Base-by-base conservation (phyloP, 768 basidiomycete genomes). In the Boletus subparvulus region DNA sequence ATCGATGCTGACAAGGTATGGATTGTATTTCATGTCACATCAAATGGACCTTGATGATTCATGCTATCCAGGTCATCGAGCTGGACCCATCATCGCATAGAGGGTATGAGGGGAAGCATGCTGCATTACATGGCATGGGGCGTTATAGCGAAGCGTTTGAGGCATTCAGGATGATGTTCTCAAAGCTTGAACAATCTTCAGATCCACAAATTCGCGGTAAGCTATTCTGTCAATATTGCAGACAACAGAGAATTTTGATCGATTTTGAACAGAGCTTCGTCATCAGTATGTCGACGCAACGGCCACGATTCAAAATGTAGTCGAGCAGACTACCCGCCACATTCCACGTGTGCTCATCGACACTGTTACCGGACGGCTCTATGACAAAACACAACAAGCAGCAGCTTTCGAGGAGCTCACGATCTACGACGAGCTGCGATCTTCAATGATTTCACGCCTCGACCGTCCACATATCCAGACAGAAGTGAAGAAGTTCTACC, bases 261-360 rank as follows among this genome's bases (percentile, higher is more conserved):
- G 2, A 2, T 30, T 4, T 28, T 30, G 16, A 17, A 28, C 12
- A 47, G 45, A 40, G 17, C 48, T 49, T 21, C 41, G 42, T 16
- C 6, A 8, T 16, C 35, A 14, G 1, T 50, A 50, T n/a, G 2
- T 30, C n/a, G 51, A 61, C n/a, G 33, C 45, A 0, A 47, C 44
- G 14, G 14, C 19, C 1, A 7, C 40, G 0, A 52, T 60, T 26
- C 39, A 16, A 7, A 3, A 24, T 1, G 14, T 21, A 1, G 13
- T 61, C 41, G 11, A 42, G 8, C 9, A 47, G 21, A 37, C 45
- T 0, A 21, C 51, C 11, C 10, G n/a, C 19, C 6, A 50, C 10
- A 51, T 50, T 30, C 57, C 60, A 3, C 24, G 26, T 1, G 24
- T 59, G 0, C 57, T 61, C 7, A 59, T 61, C 3, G 49, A 61